These are phyloP conservation scores for Triglochin maritima DNA, from an alignment of 106 monocot genomes.

Conservation along the genomic window DNA sequence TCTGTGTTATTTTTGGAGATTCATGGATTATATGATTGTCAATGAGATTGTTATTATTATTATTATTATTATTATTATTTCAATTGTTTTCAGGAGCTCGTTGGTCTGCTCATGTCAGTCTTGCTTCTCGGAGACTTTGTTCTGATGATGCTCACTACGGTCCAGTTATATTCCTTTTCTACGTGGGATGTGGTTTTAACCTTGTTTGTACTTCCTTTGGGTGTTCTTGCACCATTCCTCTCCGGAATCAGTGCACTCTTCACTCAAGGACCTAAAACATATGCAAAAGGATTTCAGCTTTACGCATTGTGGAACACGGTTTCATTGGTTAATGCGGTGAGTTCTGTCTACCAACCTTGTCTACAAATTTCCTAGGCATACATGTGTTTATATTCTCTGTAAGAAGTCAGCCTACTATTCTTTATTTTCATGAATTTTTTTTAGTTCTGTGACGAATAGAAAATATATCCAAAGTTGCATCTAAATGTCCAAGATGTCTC, in stretches of 20 bases:
- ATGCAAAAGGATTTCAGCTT: conserved; percentile 75
- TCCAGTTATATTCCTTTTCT: conserved; percentile 90
- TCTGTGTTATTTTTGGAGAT: not conserved
- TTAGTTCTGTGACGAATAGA: too few species aligned
- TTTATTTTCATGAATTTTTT: not conserved
- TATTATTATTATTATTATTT: not conserved
- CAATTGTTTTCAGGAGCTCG: conserved; percentile 63
- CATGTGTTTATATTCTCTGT: not conserved
- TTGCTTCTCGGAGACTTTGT: conserved; percentile 88
- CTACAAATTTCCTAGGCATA: not conserved
- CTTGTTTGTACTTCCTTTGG: conserved; percentile 87
- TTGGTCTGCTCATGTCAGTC: conserved; percentile 88
- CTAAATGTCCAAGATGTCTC: not conserved
- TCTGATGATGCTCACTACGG: conserved; percentile 85
- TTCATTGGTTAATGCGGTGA: conserved; percentile 92
- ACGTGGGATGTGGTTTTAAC: conserved; percentile 76
- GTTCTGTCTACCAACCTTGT: conserved; percentile 10
- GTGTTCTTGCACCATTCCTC: conserved; percentile 85
- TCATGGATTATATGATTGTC: not conserved
- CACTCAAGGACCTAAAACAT: conserved; percentile 90
- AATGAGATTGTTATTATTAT: not conserved
- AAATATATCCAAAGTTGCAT: too few species aligned
- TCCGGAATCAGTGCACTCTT: conserved; percentile 97
- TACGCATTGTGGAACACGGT: conserved; percentile 94
- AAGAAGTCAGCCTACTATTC: not conserved